phyloP scores from a whole-genome alignment of 345 rosid species.

The Rubroshorea leprosula region DNA sequence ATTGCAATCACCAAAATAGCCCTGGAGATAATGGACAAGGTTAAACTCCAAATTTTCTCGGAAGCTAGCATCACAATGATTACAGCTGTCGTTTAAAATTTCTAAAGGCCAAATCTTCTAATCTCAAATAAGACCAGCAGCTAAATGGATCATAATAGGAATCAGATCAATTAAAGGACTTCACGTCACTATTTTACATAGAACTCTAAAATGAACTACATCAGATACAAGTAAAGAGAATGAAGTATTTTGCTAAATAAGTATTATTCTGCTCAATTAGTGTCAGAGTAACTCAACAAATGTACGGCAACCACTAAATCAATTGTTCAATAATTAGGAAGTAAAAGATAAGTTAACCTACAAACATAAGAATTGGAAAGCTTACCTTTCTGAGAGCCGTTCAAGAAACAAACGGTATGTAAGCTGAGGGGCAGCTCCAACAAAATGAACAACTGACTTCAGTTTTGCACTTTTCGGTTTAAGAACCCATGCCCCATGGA shows the following conservation, averaged over 20 bases:
- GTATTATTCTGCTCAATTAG: background rate
- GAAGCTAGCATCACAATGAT: too few species aligned
- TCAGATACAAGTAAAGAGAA: too few species aligned
- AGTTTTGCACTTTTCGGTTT: constrained; percentile 61
- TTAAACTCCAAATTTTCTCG: too few species aligned
- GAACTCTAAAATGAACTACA: too few species aligned
- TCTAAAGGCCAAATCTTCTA: too few species aligned
- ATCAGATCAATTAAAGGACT: too few species aligned
- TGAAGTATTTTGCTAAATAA: background rate
- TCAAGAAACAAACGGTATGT: constrained; percentile 95
- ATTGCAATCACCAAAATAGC: constrained; percentile 91
- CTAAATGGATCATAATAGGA: too few species aligned
- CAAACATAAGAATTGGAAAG: constrained; percentile 7
- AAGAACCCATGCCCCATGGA: constrained; percentile 95
- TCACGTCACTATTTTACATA: background rate
- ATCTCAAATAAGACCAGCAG: background rate
- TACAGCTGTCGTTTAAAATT: too few species aligned
- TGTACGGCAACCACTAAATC: background rate
- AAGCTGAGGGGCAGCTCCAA: constrained; percentile 99
- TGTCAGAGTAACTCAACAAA: background rate
- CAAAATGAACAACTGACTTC: constrained; percentile 83
- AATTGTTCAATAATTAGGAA: background rate
- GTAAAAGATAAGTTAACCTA: background rate
- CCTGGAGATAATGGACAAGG: constrained; percentile 42
- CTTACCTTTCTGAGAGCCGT: constrained; percentile 83